Conservation (phyloP, 345 rosid species). For the Chamaenerion angustifolium region DNA sequence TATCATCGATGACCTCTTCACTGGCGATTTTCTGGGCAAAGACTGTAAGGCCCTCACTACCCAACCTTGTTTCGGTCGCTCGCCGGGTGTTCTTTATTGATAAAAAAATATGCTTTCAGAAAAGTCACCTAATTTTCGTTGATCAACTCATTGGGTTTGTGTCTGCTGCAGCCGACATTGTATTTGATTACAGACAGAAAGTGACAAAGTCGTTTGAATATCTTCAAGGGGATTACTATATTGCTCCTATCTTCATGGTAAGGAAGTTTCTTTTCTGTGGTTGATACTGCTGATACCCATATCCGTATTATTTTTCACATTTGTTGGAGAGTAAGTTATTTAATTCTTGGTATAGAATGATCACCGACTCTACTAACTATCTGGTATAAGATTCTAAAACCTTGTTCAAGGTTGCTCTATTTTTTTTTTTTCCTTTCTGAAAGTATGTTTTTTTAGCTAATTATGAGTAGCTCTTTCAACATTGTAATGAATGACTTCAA, state of each 20-base stretch:
- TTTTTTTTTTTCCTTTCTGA: too few species aligned
- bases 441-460: too few species aligned
- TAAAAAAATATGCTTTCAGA: neutral
- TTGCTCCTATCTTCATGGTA: conserved; percentile 78
- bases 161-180: conserved; percentile 38
- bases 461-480: too few species aligned
- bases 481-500: too few species aligned
- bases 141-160: neutral
- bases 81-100: neutral
- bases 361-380: too few species aligned
- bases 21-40: conserved; percentile 75
- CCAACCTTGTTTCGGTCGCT: neutral
- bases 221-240: conserved; percentile 86
- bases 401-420: too few species aligned
- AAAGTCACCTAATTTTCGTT: neutral
- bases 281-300: neutral
- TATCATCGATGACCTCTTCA: conserved; percentile 63
- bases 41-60: conserved; percentile 34
- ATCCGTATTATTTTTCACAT: too few species aligned
- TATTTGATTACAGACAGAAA: conserved; percentile 89
- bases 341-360: too few species aligned
- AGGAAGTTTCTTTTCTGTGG: neutral
- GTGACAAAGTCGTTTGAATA: conserved; percentile 85
- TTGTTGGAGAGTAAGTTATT: too few species aligned
- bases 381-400: too few species aligned